Conservation (phyloP, 108 stramenopile genomes). For the Fistulifera pelliculosa region DNA sequence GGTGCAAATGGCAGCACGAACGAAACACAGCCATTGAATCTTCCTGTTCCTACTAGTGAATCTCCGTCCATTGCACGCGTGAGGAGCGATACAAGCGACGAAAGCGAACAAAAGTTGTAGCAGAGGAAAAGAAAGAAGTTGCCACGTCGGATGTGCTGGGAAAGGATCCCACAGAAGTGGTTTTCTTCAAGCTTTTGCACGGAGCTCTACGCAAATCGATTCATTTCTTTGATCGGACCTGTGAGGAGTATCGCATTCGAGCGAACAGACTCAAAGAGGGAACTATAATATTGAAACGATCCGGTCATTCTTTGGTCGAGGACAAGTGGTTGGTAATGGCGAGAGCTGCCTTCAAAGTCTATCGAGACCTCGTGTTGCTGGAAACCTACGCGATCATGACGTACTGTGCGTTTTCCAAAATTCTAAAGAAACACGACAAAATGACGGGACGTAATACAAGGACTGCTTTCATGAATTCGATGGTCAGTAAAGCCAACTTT, state of each 20-base stretch:
- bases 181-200: conserved; percentile 84
- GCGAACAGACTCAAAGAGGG: conserved; percentile 81
- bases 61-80: background rate
- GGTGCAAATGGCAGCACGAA: background rate
- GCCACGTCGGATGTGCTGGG: conserved; percentile 8
- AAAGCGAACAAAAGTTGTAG: too few relatives aligned
- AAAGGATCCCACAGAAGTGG: conserved; percentile 65
- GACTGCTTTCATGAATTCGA: conserved; percentile 74
- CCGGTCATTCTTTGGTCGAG: conserved; percentile 69
- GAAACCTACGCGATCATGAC: conserved; percentile 99
- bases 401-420: conserved; percentile 92
- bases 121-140: too few relatives aligned
- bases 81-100: background rate
- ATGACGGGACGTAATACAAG: conserved; percentile 78
- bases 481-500: conserved; percentile 83
- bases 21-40: background rate
- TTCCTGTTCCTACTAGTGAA: background rate
- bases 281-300: conserved; percentile 65
- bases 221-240: conserved; percentile 80
- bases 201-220: conserved; percentile 81
- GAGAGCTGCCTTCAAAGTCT: conserved; percentile 79
- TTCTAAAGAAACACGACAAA: conserved; percentile 99
- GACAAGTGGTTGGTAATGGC: conserved; percentile 80
- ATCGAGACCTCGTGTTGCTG: conserved; percentile 91
- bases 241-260: conserved; percentile 73